Percentiles rank a stretch among this genome's conserved stretches.
These are phyloP conservation scores for Pyrus pyrifolia DNA, from an alignment of 306 rosid genomes.

Conservation along the genomic window DNA sequence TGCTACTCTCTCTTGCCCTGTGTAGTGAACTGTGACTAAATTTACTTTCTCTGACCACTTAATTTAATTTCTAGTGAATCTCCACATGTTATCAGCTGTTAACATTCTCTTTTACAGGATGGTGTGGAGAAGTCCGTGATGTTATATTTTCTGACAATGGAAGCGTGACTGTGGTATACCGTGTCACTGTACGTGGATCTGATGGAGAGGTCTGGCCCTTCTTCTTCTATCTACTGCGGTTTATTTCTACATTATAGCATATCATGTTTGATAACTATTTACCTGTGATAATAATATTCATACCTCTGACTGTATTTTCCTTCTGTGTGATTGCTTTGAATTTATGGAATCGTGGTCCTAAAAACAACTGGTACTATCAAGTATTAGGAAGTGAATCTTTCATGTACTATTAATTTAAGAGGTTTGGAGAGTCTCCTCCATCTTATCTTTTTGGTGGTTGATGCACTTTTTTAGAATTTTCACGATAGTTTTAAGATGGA, in stretches of 20 bases:
- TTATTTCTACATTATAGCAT: neutral
- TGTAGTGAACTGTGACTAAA: neutral
- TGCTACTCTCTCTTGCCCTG: neutral
- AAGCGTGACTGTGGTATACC: slow-evolving; percentile 84
- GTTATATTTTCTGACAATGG: slow-evolving; percentile 92
- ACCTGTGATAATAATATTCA: neutral
- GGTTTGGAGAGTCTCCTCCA: neutral
- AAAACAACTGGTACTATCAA: neutral
- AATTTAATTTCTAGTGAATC: neutral
- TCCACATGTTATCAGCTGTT: neutral
- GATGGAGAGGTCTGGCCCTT: slow-evolving; percentile 76
- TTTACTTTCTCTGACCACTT: neutral
- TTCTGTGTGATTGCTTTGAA: neutral
- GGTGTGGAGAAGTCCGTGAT: slow-evolving; percentile 99
- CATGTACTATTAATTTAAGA: neutral
- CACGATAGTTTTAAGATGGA: neutral
- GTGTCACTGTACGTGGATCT: slow-evolving; percentile 89
- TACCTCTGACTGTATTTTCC: neutral
- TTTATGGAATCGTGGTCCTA: neutral
- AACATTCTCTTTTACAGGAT: slow-evolving; percentile 45
- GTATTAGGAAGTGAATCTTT: neutral
- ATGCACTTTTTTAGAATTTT: neutral
- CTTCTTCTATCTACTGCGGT: neutral
- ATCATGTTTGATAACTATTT: neutral
- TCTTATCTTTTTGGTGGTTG: neutral